phyloP scores from a whole-genome alignment of 73 alveolate genomes.

The Uronychia setigera region DNA sequence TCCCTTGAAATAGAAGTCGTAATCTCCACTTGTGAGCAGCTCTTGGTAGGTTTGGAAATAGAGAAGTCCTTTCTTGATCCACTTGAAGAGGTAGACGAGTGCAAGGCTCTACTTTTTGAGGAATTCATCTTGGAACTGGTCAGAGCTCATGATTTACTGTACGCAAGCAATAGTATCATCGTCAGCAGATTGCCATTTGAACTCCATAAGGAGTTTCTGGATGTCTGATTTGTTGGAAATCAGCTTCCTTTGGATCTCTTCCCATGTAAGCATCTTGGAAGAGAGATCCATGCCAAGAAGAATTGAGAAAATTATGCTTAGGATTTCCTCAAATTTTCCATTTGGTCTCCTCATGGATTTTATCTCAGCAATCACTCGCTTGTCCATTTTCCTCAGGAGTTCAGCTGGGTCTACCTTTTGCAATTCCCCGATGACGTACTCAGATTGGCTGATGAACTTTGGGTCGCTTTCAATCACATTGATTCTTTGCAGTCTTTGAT shows the following conservation, averaged over 20 bases:
- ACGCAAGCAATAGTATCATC: background rate
- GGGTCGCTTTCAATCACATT: background rate
- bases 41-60: background rate
- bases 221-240: background rate
- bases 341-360: background rate
- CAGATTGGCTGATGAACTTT: background rate
- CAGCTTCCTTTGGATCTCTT: background rate
- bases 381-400: background rate
- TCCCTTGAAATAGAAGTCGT: background rate
- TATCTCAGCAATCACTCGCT: background rate
- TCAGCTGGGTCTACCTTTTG: background rate
- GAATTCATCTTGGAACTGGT: background rate
- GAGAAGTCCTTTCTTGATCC: background rate
- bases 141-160: background rate
- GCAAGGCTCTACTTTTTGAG: background rate
- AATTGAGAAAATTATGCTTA: background rate
- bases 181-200: background rate
- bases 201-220: background rate
- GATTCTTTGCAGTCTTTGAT: background rate
- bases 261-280: background rate
- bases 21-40: background rate
- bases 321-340: background rate
- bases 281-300: background rate
- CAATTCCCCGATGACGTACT: background rate
- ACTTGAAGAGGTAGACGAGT: slow-evolving; percentile 1